phyloP scores from a whole-genome alignment of 73 alveolate species.

The Paramecium sexaurelia region DNA sequence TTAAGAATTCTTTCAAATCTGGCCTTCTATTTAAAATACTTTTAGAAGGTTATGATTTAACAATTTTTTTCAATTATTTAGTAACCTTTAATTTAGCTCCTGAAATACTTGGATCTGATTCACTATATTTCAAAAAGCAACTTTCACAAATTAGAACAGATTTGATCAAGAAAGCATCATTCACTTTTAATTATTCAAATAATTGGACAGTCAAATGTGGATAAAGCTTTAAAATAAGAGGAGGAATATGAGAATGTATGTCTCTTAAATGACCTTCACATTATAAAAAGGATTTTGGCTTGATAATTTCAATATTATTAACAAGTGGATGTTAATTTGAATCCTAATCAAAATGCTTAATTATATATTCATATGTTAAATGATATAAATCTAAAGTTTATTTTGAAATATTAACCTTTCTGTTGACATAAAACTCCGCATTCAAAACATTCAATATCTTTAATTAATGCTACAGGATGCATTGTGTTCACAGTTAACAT shows the following conservation, averaged over 20 bases:
- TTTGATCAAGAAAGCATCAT: slow-evolving; percentile 55
- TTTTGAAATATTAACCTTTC: background rate
- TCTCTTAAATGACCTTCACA: slow-evolving; percentile 50
- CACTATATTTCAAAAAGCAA: slow-evolving; percentile 49
- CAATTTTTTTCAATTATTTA: background rate
- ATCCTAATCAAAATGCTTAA: slow-evolving; percentile 56
- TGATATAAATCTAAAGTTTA: slow-evolving; percentile 49
- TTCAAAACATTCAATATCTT: slow-evolving; percentile 62
- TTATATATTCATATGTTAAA: slow-evolving; percentile 59
- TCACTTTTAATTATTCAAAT: slow-evolving; percentile 49
- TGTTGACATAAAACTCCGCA: slow-evolving; percentile 44
- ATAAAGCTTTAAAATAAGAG: slow-evolving; percentile 39
- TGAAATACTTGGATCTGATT: slow-evolving; percentile 37
- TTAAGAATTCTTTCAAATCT: slow-evolving; percentile 39
- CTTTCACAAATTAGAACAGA: slow-evolving; percentile 22
- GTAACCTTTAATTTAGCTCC: slow-evolving; percentile 19
- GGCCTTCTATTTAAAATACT: slow-evolving; percentile 29
- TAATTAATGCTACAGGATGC: slow-evolving; percentile 60
- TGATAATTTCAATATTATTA: slow-evolving; percentile 20
- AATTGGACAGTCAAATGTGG: slow-evolving; percentile 59
- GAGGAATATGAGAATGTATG: slow-evolving; percentile 59
- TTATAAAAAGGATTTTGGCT: slow-evolving; percentile 49
- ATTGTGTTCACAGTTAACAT: slow-evolving; percentile 60
- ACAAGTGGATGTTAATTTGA: slow-evolving; percentile 43
- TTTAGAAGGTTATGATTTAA: background rate